phyloP scores from a whole-genome alignment of 352 stramenopile genomes.

The Peronospora belbahrii region DNA sequence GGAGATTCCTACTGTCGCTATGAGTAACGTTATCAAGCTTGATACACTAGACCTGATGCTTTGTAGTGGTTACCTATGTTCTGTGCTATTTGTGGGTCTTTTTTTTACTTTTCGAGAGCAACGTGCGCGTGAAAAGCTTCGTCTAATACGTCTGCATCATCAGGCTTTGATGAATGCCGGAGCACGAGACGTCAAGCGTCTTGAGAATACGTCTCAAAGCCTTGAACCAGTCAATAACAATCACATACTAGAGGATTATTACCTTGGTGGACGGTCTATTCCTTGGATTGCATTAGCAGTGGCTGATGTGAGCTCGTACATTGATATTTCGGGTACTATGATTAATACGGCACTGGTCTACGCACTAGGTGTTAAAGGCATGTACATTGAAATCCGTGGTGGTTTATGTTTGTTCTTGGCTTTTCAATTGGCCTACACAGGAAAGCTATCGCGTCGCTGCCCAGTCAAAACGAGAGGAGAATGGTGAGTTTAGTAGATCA shows the following conservation, averaged over 20 bases:
- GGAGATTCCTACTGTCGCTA: slow-evolving; percentile 6
- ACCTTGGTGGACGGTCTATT: slow-evolving; percentile 57
- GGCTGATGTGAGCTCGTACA: slow-evolving; percentile 78
- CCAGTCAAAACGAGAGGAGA: slow-evolving; percentile 72
- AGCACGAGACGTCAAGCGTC: slow-evolving; percentile 12
- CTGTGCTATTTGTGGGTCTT: slow-evolving; percentile 55
- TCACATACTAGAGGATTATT: slow-evolving; percentile 61
- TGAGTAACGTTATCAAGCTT: slow-evolving; percentile 24
- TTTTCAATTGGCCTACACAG: slow-evolving; percentile 75
- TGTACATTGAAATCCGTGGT: slow-evolving; percentile 80
- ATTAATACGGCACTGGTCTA: slow-evolving; percentile 82
- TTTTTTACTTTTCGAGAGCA: slow-evolving; percentile 61
- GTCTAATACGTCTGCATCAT: slow-evolving; percentile 23
- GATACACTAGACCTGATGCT: slow-evolving; percentile 42
- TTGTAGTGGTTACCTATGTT: slow-evolving; percentile 48
- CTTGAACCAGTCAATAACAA: slow-evolving; percentile 17
- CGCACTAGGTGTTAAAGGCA: slow-evolving; percentile 69
- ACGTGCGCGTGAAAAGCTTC: slow-evolving; percentile 28
- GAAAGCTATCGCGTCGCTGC: slow-evolving; percentile 64
- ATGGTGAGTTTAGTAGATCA: slow-evolving; percentile 44
- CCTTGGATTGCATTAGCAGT: slow-evolving; percentile 67
- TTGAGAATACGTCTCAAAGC: slow-evolving; percentile 4
- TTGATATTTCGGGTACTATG: slow-evolving; percentile 80
- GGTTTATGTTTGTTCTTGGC: slow-evolving; percentile 71
- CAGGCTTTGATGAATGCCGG: slow-evolving; percentile 13